Base-by-base conservation (phyloP, 169 alveolate genomes). In the Miamiensis avidus region DNA sequence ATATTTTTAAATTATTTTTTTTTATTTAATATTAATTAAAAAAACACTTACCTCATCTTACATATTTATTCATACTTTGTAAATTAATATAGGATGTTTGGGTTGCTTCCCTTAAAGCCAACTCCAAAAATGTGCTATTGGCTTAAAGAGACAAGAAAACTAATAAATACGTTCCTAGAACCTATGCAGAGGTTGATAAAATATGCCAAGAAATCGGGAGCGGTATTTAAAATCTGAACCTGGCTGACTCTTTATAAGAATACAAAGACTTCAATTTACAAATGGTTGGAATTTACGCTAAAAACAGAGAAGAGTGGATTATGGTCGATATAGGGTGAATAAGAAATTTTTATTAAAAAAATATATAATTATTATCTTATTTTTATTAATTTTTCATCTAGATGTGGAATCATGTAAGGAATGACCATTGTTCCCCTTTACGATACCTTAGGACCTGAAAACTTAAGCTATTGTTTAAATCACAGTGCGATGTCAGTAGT, bases 361-460 rank as follows among this genome's bases (percentile, higher is more conserved):
- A n/a, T n/a, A n/a, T n/a, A n/a, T n/a, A n/a, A n/a, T n/a, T n/a
- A n/a, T n/a, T n/a, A n/a, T n/a, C n/a, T n/a, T n/a, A n/a, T n/a
- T n/a, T 73, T 15, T 15, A 73, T 73, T 29, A n/a, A 15, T 29
- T n/a, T 1, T 15, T n/a, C 25, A 15, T n/a, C 6, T 4, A n/a
- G 77, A 4, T 73, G 31, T n/a, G 6, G 29, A 73, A 15, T 15
- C 6, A 29, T n/a, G 6, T 73, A n/a, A 29, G 83, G 77, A 34
- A 74, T n/a, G 33, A 87, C 84, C 4, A 31, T 81, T 74, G 89
- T 88, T 69, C 88, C 92, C 16, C 81, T 88, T 34, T 88, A 88
- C 79, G 92, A 88, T 32, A 88, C 89, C 0, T 83, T 88, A 76
- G 84, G 97, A 27, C 90, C 79, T 74, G 95, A 94, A n/a, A 76